phyloP scores from a whole-genome alignment of 116 monocot species.

The Posidonia oceanica region DNA sequence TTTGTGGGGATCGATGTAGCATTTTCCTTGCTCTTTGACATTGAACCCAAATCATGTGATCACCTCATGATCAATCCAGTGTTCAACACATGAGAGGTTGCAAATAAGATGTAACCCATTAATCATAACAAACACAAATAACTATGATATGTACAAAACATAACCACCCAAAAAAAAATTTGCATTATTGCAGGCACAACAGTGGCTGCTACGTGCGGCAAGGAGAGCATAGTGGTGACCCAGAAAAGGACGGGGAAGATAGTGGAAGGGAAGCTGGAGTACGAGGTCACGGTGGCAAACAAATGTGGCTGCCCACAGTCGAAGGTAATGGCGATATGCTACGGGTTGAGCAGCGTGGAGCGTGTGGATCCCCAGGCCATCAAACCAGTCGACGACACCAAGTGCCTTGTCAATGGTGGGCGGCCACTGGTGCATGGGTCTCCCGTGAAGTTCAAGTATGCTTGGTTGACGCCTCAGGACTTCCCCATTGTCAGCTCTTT shows the following conservation, averaged over 20 bases:
- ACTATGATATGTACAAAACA: not conserved
- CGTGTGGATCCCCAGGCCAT: slow-evolving; percentile 15
- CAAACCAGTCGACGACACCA: slow-evolving; percentile 12
- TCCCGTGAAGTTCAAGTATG: slow-evolving; percentile 29
- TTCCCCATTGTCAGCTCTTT: slow-evolving; percentile 25
- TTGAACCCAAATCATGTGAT: too few species aligned
- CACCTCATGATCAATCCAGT: not conserved
- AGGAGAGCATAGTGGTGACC: slow-evolving; percentile 9
- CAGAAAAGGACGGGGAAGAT: slow-evolving; percentile 25
- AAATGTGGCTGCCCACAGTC: slow-evolving; percentile 26
- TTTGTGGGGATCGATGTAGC: too few species aligned
- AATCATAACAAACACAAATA: not conserved
- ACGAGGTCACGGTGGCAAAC: slow-evolving; percentile 32
- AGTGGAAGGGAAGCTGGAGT: slow-evolving; percentile 36
- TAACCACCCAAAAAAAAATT: not conserved
- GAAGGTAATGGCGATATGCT: slow-evolving; percentile 18
- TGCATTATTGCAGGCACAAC: not conserved
- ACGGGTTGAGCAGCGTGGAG: slow-evolving; percentile 33
- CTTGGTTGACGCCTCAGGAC: slow-evolving; percentile 43
- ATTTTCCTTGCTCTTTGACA: too few species aligned
- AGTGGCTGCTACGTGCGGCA: slow-evolving; percentile 5
- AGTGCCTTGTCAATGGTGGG: slow-evolving; percentile 22
- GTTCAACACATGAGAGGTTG: not conserved
- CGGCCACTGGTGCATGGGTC: slow-evolving; percentile 7
- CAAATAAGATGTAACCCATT: not conserved